Evolutionary conservation across 176 grass and related monocot species (phyloP).

Genomic region (Ananas comosus): DNA sequence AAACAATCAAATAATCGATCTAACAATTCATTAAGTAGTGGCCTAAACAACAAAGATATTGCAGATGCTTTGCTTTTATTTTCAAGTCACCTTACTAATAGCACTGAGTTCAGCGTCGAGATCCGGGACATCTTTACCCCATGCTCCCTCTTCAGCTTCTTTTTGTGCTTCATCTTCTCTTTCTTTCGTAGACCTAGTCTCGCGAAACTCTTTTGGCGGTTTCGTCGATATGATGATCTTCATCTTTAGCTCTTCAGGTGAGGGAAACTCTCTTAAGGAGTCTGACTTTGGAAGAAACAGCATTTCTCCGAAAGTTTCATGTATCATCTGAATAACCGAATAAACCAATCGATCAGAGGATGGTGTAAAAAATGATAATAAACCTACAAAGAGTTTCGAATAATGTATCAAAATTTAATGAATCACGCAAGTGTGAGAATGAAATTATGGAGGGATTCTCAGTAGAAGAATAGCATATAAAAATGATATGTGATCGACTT

Average conservation of each 20-base stretch:
- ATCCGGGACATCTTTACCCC: conserved; percentile 56
- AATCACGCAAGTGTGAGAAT: too few species aligned
- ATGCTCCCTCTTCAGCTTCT: conserved; percentile 23
- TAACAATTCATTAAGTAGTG: not conserved
- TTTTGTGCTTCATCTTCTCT: conserved; percentile 3
- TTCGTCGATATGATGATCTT: conserved; percentile 79
- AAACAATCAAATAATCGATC: not conserved
- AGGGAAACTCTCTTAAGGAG: conserved; percentile 42
- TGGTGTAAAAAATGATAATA: too few species aligned
- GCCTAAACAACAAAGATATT: not conserved
- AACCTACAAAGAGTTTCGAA: too few species aligned
- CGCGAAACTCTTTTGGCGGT: conserved; percentile 58
- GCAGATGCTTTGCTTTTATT: not conserved
- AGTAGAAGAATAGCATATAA: too few species aligned
- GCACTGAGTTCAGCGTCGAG: conserved; percentile 2
- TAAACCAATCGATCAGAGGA: not conserved
- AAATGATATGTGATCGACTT: too few species aligned
- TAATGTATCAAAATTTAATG: too few species aligned
- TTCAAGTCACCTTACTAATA: conserved; percentile 13
- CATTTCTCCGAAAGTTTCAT: conserved; percentile 49
- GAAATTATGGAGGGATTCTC: too few species aligned
- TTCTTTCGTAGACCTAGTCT: conserved; percentile 29
- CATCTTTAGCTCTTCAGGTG: conserved; percentile 50
- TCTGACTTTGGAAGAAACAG: conserved; percentile 34
- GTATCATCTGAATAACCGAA: conserved; percentile 37